These are phyloP conservation scores for Lenzites betulinus DNA, from an alignment of 768 basidiomycete species.

Conservation along the genomic window DNA sequence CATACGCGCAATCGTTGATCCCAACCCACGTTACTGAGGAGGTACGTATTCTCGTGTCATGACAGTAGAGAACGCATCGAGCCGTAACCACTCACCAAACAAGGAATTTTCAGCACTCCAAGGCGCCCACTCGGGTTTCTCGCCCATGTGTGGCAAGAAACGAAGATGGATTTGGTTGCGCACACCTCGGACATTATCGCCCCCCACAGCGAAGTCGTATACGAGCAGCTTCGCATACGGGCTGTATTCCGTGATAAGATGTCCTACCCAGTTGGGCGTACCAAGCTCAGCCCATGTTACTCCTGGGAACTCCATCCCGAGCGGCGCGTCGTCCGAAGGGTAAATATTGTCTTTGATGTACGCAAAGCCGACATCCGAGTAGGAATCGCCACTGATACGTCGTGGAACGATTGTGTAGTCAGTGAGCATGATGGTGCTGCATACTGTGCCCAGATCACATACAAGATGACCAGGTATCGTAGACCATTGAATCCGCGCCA, in stretches of 20 bases:
- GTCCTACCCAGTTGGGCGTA: constrained; percentile 64
- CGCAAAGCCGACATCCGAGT: constrained; percentile 43
- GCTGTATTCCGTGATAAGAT: constrained; percentile 46
- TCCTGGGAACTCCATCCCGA: constrained; percentile 54
- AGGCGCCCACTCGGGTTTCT: constrained; percentile 29
- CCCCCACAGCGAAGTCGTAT: constrained; percentile 60
- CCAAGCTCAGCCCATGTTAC: constrained; percentile 47
- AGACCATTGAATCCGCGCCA: constrained; percentile 50
- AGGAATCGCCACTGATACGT: constrained; percentile 60
- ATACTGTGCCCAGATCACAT: constrained; percentile 26
- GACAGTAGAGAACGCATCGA: not conserved
- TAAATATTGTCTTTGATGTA: constrained; percentile 7
- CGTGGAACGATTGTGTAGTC: not conserved
- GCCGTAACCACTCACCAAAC: constrained; percentile 25
- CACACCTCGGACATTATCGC: constrained; percentile 47
- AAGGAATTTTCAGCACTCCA: constrained; percentile 29
- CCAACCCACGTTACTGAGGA: constrained; percentile 64
- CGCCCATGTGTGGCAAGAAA: constrained; percentile 39
- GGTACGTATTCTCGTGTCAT: not conserved
- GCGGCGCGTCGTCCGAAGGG: constrained; percentile 46
- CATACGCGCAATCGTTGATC: constrained; percentile 66
- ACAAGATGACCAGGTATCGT: constrained; percentile 56
- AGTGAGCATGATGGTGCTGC: not conserved
- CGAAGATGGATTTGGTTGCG: constrained; percentile 39
- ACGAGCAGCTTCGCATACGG: constrained; percentile 44